These are phyloP conservation scores for Hsuehochloa calcarea DNA, from an alignment of 176 grass and related monocot species.

Conservation along the genomic window DNA sequence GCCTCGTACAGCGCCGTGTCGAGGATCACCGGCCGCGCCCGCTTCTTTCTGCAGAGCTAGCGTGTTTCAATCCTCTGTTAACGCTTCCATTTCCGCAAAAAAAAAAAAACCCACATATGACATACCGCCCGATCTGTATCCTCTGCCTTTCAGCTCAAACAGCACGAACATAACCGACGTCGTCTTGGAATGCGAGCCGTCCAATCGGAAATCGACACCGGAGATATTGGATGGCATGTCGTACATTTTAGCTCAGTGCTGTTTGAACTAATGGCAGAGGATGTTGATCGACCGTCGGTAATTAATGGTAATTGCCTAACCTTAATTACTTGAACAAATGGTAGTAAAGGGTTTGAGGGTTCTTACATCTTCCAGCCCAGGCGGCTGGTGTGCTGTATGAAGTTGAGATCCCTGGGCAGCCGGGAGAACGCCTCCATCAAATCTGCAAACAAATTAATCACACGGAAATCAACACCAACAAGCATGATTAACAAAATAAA, in stretches of 20 bases:
- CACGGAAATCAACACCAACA: background rate
- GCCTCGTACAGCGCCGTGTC: conserved; percentile 72
- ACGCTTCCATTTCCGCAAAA: background rate
- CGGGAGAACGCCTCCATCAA: conserved; percentile 78
- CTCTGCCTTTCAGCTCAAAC: too few species aligned
- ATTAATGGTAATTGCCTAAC: background rate
- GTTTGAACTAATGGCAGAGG: background rate
- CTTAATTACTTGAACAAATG: background rate
- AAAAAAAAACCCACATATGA: too few species aligned
- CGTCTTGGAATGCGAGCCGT: too few species aligned
- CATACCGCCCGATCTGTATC: too few species aligned
- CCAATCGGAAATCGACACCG: background rate
- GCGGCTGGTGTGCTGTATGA: conserved; percentile 82
- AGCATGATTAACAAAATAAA: background rate
- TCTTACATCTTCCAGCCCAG: conserved; percentile 99
- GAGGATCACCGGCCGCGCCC: conserved; percentile 80
- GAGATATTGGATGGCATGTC: background rate
- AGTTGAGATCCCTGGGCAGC: conserved; percentile 86
- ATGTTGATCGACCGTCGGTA: background rate
- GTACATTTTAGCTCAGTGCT: background rate
- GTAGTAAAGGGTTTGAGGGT: background rate
- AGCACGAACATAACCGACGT: too few species aligned
- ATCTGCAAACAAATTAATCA: conserved; percentile 50
- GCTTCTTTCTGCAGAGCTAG: conserved; percentile 82
- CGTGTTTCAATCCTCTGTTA: conserved; percentile 20